phyloP scores from a whole-genome alignment of 106 monocot species.

The Allium cepa region DNA sequence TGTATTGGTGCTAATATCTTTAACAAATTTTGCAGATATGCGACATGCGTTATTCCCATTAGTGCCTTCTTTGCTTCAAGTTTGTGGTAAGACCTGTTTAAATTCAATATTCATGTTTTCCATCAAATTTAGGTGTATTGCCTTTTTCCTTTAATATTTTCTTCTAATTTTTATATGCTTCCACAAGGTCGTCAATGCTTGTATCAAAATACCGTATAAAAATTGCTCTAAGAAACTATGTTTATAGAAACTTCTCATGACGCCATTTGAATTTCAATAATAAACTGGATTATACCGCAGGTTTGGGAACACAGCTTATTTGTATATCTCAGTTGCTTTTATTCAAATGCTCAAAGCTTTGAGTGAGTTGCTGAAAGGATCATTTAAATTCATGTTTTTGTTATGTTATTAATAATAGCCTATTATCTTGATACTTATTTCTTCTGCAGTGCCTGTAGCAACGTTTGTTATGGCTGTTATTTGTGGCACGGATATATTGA shows the following conservation, averaged over 20 bases:
- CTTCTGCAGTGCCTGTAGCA: slow-evolving; percentile 84
- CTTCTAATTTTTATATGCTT: neutral
- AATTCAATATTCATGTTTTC: neutral
- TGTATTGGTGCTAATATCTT: slow-evolving; percentile 1
- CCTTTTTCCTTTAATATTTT: neutral
- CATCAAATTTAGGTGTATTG: neutral
- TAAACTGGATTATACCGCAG: slow-evolving; percentile 30
- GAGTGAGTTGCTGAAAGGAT: slow-evolving; percentile 40
- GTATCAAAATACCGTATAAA: too few relatives aligned
- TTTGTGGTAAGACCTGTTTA: slow-evolving; percentile 58
- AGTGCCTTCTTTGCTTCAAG: slow-evolving; percentile 98
- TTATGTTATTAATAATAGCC: neutral
- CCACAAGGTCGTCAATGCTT: too few relatives aligned
- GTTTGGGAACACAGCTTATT: slow-evolving; percentile 93
- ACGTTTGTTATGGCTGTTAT: slow-evolving; percentile 87
- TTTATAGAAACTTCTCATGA: too few relatives aligned
- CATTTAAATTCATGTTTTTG: neutral
- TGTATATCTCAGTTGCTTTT: slow-evolving; percentile 86
- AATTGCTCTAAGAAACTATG: too few relatives aligned
- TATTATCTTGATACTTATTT: neutral
- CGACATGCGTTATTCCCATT: slow-evolving; percentile 90
- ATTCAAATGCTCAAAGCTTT: slow-evolving; percentile 98
- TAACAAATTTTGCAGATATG: slow-evolving; percentile 61
- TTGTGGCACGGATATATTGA: slow-evolving; percentile 81
- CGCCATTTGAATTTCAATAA: neutral